Conservation (phyloP, 2,329 filamentous ascomycete genomes). For the Graphilbum fragrans region DNA sequence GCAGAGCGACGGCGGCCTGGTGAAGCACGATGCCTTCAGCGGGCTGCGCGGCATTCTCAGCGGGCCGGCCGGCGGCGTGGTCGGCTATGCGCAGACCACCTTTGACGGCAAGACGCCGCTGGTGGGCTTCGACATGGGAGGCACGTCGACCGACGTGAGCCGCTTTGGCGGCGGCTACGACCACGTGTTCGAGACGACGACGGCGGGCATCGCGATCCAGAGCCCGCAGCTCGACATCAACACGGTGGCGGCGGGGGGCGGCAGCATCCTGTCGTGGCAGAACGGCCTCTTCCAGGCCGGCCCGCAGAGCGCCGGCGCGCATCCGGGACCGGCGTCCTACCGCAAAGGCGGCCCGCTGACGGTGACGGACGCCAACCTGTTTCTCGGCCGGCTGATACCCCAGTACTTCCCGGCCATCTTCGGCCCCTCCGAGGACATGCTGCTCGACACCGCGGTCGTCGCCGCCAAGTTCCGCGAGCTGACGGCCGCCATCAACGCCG, state of each 20-base stretch:
- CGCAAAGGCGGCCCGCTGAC: slow-evolving; percentile 78
- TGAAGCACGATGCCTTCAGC: slow-evolving; percentile 8
- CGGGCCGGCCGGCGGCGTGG: slow-evolving; percentile 56
- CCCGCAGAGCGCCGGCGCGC: slow-evolving; percentile 63
- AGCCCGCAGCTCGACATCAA: slow-evolving; percentile 89
- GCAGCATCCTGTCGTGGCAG: slow-evolving; percentile 71
- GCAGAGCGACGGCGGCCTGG: slow-evolving; percentile 45
- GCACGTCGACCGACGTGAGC: slow-evolving; percentile 6
- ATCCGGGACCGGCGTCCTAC: slow-evolving; percentile 83
- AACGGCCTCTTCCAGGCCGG: slow-evolving; percentile 75
- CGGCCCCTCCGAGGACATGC: slow-evolving; percentile 73
- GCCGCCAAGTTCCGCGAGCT: slow-evolving; percentile 64
- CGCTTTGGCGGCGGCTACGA: slow-evolving; percentile 41
- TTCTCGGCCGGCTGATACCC: slow-evolving; percentile 67
- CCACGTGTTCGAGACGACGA: slow-evolving; percentile 54
- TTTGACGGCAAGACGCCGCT: slow-evolving; percentile 58
- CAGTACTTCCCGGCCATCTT: slow-evolving; percentile 94
- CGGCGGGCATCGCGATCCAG: slow-evolving; percentile 78
- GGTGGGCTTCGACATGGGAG: slow-evolving; percentile 59
- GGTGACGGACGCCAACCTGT: slow-evolving; percentile 81
- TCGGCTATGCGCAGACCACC: slow-evolving; percentile 59
- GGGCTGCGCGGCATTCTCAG: slow-evolving; percentile 47
- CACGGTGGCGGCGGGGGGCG: slow-evolving; percentile 82
- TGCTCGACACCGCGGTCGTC: slow-evolving; percentile 64
- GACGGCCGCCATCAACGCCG: slow-evolving; percentile 63